Evolutionary conservation across 2,329 filamentous ascomycete species (phyloP), one percentile per base, ranked within the genome.

Genomic region (Teratosphaeria viscida): DNA sequence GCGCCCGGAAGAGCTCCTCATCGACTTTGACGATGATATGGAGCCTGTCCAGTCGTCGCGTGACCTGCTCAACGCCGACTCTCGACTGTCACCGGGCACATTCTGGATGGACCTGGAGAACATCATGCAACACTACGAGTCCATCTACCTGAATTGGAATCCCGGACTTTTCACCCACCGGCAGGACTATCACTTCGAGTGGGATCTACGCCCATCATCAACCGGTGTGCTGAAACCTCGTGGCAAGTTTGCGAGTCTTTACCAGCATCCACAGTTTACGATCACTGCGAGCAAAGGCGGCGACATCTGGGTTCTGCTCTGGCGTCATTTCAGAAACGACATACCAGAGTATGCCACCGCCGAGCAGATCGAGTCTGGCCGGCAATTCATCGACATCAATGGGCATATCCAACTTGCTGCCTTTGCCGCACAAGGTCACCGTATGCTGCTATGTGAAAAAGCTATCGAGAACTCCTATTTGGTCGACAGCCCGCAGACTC

Each of bases 91-190:
- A 32, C 86, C 87, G 0, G 90, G 91, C n/a, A 90, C 88, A 0
- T 95, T 96, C 70, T 97, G 94, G 92, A 95, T 97, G 75, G 85
- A 87, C 27, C 84, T 94, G 32, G 89, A 95, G 66, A 89, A 91
- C 64, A 85, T 96, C 3, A 82, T 90, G 39, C 91, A 96, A 68
- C 86, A 96, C 70, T 99, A 96, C 64, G 91, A 97, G 71, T 95
- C 92, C 19, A 84, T 99, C 65, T 99, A 97, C 73, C 79, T 99
- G 58, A 99, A 97, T 74, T 99, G 94, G 94, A 96, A 96, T 65
- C 92, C 94, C 0, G 81, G 82, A 0, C 78, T 96, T 0, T 99
- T 99, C 74, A 78, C 78, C 1, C 77, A 88, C 70, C 85, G 92
- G 8, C 87, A 96, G 72, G 92, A 99, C 67, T 85, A 92, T 59